Conservation (phyloP, 805 yeast species). For the Candida lessepsii region DNA sequence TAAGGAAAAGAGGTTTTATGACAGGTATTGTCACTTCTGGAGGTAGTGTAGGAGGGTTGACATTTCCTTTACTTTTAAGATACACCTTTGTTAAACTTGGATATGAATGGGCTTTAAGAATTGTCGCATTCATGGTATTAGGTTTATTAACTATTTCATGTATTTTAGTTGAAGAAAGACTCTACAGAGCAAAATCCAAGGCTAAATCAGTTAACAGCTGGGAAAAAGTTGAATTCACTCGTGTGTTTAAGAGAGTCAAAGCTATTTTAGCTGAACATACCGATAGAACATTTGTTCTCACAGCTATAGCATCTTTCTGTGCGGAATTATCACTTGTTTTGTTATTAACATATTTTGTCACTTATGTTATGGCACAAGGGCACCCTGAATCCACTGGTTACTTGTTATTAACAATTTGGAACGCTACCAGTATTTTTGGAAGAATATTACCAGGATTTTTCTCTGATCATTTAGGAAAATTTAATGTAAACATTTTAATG, state of each 20-base stretch:
- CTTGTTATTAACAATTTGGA: conserved; percentile 46
- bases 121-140: conserved; percentile 36
- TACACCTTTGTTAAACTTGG: conserved; percentile 48
- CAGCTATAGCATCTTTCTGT: conserved; percentile 35
- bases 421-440: conserved; percentile 49
- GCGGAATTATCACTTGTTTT: conserved; percentile 53
- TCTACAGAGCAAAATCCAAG: conserved; percentile 11
- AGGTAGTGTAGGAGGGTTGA: conserved; percentile 64
- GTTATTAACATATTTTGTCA: conserved; percentile 52
- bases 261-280: conserved; percentile 7
- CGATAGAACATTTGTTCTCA: conserved; percentile 22
- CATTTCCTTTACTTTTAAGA: conserved; percentile 55
- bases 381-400: conserved; percentile 43
- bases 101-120: conserved; percentile 58
- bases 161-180: conserved; percentile 27
- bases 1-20: conserved; percentile 51
- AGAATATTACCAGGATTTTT: conserved; percentile 53
- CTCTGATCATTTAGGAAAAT: conserved; percentile 56
- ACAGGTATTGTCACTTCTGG: conserved; percentile 65
- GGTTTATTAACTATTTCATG: conserved; percentile 26
- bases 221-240: conserved; percentile 1
- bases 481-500: conserved; percentile 43
- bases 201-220: neutral
- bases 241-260: neutral
- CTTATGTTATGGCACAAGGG: conserved; percentile 55